Base-by-base conservation (phyloP, 106 monocot species). In the Phalaenopsis aphrodite region DNA sequence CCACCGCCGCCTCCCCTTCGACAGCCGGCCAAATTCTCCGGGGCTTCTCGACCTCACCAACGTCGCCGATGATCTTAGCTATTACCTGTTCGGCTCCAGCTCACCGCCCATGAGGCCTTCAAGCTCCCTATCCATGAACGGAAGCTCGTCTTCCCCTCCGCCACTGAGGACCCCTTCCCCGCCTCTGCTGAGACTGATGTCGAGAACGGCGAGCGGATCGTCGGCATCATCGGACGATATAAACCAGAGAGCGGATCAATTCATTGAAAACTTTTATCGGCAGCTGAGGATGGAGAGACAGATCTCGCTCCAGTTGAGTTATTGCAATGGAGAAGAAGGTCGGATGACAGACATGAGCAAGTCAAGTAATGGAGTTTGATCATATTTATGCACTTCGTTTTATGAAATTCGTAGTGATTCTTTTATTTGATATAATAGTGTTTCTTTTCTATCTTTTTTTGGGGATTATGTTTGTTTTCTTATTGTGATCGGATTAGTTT, bases 211-310 rank as follows among this genome's bases (percentile, higher is more conserved):
- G 8, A 86, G 82, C 55, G 49, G 17, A 36, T 43, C 72, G 6
- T 49, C 69, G 19, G 77, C 75, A 1, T 43, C 68, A 23, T 41
- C 52, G 2, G 87, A 93, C 19, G 93, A 93, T 55, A 78, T 94
- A 18, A 82, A 94, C 55, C n/a, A 71, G 78, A 82, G 87, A 39
- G 87, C 93, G 8, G 91, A 86, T 42, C 80, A 78, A 6, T 94
- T 94, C 56, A 94, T 94, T n/a, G 76, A 47, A 1, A 91, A 83
- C 15, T 94, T 94, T 84, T 79, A 87, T 46, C 48, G 45, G 49
- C 91, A 91, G 58, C 78, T 94, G 10, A 72, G 42, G 83, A 83
- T 82, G 85, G 93, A 94, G 81, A 77, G 86, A 49, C 88, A 93
- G 84, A 81, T 93, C 38, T 93, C 91, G 11, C 81, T 94, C 1